phyloP scores from a whole-genome alignment of 768 basidiomycete species.

The Punctularia strigosozonata region DNA sequence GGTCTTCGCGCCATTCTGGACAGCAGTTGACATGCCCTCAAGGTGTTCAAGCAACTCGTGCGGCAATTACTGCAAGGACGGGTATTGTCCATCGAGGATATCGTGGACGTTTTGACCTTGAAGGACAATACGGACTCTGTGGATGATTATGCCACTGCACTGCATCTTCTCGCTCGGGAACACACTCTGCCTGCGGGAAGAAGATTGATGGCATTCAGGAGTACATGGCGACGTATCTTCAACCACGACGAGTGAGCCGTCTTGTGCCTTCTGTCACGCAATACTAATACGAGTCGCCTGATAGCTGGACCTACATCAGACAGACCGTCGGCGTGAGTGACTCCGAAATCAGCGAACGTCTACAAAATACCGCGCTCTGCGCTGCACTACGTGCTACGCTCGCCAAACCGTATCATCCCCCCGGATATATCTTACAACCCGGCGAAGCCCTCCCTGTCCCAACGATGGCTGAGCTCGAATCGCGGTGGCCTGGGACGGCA shows the following conservation, averaged over 20 bases:
- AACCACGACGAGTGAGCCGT: conserved; percentile 68
- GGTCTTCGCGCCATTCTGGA: conserved; percentile 1
- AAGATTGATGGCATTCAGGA: conserved; percentile 54
- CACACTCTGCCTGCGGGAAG: conserved; percentile 65
- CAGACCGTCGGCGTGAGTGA: conserved; percentile 71
- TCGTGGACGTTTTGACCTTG: conserved; percentile 73
- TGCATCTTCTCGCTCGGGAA: conserved; percentile 50
- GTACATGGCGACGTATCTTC: conserved; percentile 82
- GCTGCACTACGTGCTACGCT: conserved; percentile 43
- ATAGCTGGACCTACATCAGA: conserved; percentile 72
- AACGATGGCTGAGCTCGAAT: conserved; percentile 43
- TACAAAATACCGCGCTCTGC: conserved; percentile 67
- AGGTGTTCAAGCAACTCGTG: conserved; percentile 65
- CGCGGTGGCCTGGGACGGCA: conserved; percentile 67
- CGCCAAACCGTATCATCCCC: conserved; percentile 25
- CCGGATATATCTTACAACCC: conserved; percentile 43
- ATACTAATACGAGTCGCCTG: conserved; percentile 1
- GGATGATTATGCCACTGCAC: conserved; percentile 57
- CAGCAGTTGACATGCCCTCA: neutral
- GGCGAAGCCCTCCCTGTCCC: conserved; percentile 50
- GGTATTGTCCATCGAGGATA: conserved; percentile 65
- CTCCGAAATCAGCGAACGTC: conserved; percentile 58
- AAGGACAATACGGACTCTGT: conserved; percentile 59
- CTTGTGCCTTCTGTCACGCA: conserved; percentile 6
- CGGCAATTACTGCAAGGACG: conserved; percentile 64